Conservation (phyloP, 2,329 filamentous ascomycete species). For the Trichoderma oligosporum region DNA sequence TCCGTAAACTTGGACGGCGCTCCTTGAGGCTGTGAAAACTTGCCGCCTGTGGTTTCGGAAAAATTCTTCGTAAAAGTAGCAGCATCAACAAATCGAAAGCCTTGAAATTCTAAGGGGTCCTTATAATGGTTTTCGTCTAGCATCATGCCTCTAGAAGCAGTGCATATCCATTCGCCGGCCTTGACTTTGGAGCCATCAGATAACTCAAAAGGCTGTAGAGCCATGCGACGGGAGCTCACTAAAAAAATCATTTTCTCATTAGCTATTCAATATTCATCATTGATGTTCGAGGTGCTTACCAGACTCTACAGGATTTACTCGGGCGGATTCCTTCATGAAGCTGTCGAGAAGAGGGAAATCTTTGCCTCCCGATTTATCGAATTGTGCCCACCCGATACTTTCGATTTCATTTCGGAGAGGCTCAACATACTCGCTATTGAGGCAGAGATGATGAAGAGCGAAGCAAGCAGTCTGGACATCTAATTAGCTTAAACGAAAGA, state of each 20-base stretch:
- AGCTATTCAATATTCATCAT: neutral
- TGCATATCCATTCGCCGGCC: conserved; percentile 7
- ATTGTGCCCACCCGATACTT: neutral
- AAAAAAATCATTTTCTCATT: neutral
- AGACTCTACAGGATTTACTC: conserved; percentile 1
- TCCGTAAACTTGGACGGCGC: neutral
- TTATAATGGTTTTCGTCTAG: neutral
- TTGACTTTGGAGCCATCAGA: conserved; percentile 2
- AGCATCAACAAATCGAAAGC: neutral
- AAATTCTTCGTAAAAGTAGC: neutral
- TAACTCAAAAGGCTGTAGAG: neutral
- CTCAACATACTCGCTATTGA: neutral
- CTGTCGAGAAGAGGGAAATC: neutral
- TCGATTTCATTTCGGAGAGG: neutral
- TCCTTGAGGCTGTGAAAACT: neutral
- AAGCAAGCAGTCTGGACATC: neutral
- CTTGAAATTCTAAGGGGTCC: neutral
- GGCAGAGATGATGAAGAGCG: neutral
- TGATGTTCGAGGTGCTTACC: neutral
- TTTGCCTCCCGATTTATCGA: conserved; percentile 5
- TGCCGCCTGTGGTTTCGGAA: neutral
- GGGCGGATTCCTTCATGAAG: conserved; percentile 12
- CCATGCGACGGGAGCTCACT: conserved; percentile 13
- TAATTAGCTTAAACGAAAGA: neutral
- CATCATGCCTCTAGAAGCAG: conserved; percentile 4